Conservation (phyloP, 2,329 filamentous ascomycete species). For the Tolypocladium sp. region DNA sequence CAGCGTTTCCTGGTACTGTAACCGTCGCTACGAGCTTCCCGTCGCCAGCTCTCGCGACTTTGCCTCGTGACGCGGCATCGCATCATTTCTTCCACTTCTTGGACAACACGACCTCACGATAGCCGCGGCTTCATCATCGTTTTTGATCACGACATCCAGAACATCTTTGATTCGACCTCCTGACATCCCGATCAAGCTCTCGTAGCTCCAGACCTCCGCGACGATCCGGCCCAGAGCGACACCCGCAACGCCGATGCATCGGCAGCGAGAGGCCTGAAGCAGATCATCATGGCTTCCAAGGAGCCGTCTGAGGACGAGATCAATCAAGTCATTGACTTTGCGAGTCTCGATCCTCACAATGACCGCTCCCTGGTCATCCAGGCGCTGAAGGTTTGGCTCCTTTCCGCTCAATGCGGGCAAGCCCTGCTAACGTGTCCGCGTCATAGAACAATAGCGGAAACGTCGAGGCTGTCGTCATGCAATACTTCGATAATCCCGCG, state of each 20-base stretch:
- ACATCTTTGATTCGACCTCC: background rate
- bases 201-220: background rate
- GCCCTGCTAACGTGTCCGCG: slow-evolving; percentile 1
- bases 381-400: slow-evolving; percentile 28
- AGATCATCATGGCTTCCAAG: slow-evolving; percentile 18
- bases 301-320: slow-evolving; percentile 28
- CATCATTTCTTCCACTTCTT: background rate
- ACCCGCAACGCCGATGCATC: background rate
- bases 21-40: background rate
- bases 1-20: background rate
- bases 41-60: background rate
- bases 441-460: slow-evolving; percentile 32
- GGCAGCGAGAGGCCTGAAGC: background rate
- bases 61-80: background rate
- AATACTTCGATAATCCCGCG: slow-evolving; percentile 41
- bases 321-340: slow-evolving; percentile 31
- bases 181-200: background rate
- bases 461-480: slow-evolving; percentile 37
- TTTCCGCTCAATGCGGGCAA: background rate
- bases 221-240: background rate
- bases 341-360: slow-evolving; percentile 21
- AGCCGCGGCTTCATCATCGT: background rate
- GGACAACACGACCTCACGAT: background rate
- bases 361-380: slow-evolving; percentile 30
- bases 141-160: background rate